A percentile compares a stretch with the other conserved stretches of the same genome.
phyloP scores from a whole-genome alignment of 305 asterid species.

The Fraxinus angustifolia region DNA sequence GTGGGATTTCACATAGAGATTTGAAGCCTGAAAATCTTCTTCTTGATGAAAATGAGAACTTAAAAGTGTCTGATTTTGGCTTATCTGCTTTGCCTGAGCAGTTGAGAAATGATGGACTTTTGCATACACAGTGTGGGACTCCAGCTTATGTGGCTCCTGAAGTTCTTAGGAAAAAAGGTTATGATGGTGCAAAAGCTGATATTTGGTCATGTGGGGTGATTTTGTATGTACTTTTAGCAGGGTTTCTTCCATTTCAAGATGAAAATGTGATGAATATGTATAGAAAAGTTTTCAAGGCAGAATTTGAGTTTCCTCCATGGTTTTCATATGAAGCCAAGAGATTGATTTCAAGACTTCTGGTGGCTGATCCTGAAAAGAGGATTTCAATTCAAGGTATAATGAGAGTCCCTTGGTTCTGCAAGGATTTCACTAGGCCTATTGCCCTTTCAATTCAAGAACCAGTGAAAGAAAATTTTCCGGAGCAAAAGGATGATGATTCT shows the following conservation, averaged over 20 bases:
- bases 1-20: conserved; percentile 31
- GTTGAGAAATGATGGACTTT: conserved; percentile 23
- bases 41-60: conserved; percentile 23
- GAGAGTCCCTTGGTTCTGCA: conserved; percentile 27
- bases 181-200: conserved; percentile 33
- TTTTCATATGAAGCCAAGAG: conserved; percentile 22
- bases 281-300: conserved; percentile 27
- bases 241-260: conserved; percentile 29
- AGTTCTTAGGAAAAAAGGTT: conserved; percentile 29
- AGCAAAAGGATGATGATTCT: conserved; percentile 4
- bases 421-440: conserved; percentile 21
- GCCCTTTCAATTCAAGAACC: conserved; percentile 19
- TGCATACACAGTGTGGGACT: conserved; percentile 32
- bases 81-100: conserved; percentile 32
- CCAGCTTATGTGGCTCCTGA: conserved; percentile 36
- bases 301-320: conserved; percentile 30
- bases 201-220: conserved; percentile 38
- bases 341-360: conserved; percentile 24
- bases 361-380: conserved; percentile 24
- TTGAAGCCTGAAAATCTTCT: conserved; percentile 32
- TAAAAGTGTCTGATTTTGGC: conserved; percentile 33
- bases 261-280: conserved; percentile 33
- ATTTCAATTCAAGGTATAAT: conserved; percentile 24
- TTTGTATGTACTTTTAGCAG: conserved; percentile 27
- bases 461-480: not conserved